These are phyloP conservation scores for Spizellomyces punctatus DNA, from an alignment of 192 early-diverging fungal species.

Conservation along the genomic window DNA sequence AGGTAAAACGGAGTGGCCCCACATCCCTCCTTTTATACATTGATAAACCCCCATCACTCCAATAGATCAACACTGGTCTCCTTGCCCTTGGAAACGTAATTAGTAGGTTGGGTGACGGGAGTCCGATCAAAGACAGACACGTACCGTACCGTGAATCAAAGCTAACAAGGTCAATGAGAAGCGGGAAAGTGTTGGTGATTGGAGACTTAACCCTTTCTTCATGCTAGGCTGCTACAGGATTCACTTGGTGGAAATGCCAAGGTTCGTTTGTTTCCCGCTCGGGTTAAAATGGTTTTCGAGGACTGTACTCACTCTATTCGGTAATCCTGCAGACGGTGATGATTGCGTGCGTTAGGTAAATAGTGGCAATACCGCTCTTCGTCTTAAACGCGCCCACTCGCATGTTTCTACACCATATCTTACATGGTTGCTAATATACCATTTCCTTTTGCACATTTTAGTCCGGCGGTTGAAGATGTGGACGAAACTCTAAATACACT, in stretches of 20 bases:
- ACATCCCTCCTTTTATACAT: not conserved
- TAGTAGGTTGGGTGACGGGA: conserved; percentile 71
- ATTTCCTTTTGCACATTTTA: conserved; percentile 68
- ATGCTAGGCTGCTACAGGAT: conserved; percentile 49
- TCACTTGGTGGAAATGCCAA: conserved; percentile 84
- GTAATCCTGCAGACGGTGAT: conserved; percentile 41
- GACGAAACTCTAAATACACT: conserved; percentile 94
- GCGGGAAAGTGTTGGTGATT: not conserved
- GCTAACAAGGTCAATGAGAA: conserved; percentile 60
- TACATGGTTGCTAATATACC: no score
- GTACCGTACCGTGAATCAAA: conserved; percentile 97
- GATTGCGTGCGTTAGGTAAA: conserved; percentile 54
- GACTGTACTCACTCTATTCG: not conserved
- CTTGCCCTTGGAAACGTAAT: conserved; percentile 97
- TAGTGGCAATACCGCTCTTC: not conserved
- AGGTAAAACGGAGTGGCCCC: conserved; percentile 20
- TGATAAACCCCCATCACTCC: conserved; percentile 48
- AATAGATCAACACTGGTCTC: conserved; percentile 85
- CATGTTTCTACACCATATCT: not conserved
- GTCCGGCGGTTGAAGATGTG: conserved; percentile 77
- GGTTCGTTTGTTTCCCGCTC: not conserved
- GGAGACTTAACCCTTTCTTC: no score
- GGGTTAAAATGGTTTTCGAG: no score
- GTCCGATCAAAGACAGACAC: conserved; percentile 39
- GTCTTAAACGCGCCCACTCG: not conserved